phyloP scores from a whole-genome alignment of 805 yeast genomes.

The Ogataea henricii region DNA sequence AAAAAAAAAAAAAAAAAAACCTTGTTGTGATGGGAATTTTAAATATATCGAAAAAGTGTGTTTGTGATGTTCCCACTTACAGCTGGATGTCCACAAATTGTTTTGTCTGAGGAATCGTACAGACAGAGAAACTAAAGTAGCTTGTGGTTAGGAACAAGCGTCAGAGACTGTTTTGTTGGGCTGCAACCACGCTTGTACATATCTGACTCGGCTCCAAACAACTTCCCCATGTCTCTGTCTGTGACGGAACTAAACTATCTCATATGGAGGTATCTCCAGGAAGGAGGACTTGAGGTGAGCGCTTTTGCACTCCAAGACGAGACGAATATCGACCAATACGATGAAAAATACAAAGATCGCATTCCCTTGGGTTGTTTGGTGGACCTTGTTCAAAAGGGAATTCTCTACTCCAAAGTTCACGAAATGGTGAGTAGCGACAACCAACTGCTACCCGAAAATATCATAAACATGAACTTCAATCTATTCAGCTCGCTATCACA shows the following conservation, averaged over 20 bases:
- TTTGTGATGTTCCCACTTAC: background rate
- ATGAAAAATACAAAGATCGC: conserved; percentile 45
- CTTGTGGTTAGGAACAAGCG: background rate
- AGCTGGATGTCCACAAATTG: background rate
- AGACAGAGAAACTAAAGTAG: background rate
- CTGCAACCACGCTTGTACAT: conserved; percentile 4
- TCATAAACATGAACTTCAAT: conserved; percentile 41
- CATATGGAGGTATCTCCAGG: conserved; percentile 91
- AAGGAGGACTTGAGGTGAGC: conserved; percentile 73
- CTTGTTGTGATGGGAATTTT: too few relatives aligned
- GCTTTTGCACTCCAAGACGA: conserved; percentile 83
- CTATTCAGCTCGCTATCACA: conserved; percentile 53
- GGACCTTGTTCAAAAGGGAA: conserved; percentile 81
- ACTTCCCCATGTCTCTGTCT: conserved; percentile 65
- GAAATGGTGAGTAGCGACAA: conserved; percentile 40
- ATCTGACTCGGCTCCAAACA: background rate
- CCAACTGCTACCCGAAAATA: conserved; percentile 23
- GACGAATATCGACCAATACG: conserved; percentile 61
- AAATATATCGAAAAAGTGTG: too few relatives aligned
- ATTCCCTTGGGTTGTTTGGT: conserved; percentile 84
- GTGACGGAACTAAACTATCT: conserved; percentile 86
- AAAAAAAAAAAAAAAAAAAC: too few relatives aligned
- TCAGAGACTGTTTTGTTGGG: background rate
- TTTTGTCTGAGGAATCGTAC: background rate
- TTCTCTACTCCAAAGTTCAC: conserved; percentile 74